phyloP scores from a whole-genome alignment of 768 basidiomycete species.

The Boletus vermiculosoides region DNA sequence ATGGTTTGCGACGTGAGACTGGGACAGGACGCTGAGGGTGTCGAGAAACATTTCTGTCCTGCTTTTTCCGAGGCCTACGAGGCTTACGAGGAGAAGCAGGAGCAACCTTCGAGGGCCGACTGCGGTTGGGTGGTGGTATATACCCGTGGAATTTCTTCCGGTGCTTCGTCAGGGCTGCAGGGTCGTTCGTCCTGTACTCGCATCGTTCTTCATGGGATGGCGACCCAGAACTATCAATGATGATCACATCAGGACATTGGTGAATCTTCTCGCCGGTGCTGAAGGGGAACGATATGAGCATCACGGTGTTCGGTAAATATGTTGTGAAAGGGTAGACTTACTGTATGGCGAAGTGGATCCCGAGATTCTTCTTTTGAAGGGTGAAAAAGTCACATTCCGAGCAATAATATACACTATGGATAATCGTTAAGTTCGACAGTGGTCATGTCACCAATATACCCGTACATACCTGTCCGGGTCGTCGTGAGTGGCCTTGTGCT shows the following conservation, averaged over 20 bases:
- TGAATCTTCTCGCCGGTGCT: constrained; percentile 24
- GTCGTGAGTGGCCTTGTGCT: constrained; percentile 11
- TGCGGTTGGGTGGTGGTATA: constrained; percentile 10
- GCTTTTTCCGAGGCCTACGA: not conserved
- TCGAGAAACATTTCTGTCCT: not conserved
- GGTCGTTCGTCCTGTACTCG: constrained; percentile 24
- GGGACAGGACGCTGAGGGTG: not conserved
- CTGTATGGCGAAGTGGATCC: constrained; percentile 20
- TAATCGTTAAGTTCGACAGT: not conserved
- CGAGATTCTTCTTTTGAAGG: constrained; percentile 21
- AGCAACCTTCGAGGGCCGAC: not conserved
- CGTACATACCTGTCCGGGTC: constrained; percentile 5
- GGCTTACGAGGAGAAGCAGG: not conserved
- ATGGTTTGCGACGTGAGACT: not conserved
- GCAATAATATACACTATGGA: constrained; percentile 14
- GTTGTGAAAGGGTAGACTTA: constrained; percentile 1
- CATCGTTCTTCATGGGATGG: constrained; percentile 3
- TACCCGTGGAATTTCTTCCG: constrained; percentile 24
- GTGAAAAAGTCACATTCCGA: constrained; percentile 16
- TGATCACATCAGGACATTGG: constrained; percentile 8
- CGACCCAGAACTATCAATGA: not conserved
- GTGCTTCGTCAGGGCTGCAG: constrained; percentile 26
- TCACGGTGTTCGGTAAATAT: not conserved
- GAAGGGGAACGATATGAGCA: not conserved
- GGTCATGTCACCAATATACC: not conserved